Conservation (phyloP, 73 alveolate species). For the Paramecium octaurelia region DNA sequence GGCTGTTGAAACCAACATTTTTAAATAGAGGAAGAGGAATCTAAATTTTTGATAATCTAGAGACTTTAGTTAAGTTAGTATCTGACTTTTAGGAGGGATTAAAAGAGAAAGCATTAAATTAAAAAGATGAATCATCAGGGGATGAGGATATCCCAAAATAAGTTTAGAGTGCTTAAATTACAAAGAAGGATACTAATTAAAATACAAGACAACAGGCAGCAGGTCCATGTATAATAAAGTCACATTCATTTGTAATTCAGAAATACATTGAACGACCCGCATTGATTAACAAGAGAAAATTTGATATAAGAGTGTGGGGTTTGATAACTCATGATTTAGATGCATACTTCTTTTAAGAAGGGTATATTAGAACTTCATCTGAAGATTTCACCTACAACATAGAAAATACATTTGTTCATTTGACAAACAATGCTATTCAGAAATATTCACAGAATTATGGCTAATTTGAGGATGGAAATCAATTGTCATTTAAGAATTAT, state of each 20-base stretch:
- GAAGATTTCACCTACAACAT: slow-evolving; percentile 65
- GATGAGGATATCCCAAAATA: neutral
- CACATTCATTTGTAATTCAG: slow-evolving; percentile 63
- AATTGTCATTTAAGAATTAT: slow-evolving; percentile 79
- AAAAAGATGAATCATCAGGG: slow-evolving; percentile 29
- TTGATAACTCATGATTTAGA: slow-evolving; percentile 79
- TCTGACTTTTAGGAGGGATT: slow-evolving; percentile 48
- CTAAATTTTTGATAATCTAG: slow-evolving; percentile 70
- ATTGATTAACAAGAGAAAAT: slow-evolving; percentile 77
- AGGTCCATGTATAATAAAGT: slow-evolving; percentile 3
- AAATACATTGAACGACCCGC: slow-evolving; percentile 92
- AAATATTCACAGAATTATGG: slow-evolving; percentile 84
- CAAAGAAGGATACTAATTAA: slow-evolving; percentile 8
- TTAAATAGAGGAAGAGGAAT: slow-evolving; percentile 88
- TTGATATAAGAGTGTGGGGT: slow-evolving; percentile 94
- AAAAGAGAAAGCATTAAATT: slow-evolving; percentile 38
- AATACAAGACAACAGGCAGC: neutral
- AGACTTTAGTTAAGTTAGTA: slow-evolving; percentile 37
- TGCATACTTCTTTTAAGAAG: slow-evolving; percentile 87
- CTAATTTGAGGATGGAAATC: slow-evolving; percentile 89
- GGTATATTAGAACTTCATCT: slow-evolving; percentile 91
- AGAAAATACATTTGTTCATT: slow-evolving; percentile 73
- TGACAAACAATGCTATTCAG: slow-evolving; percentile 83
- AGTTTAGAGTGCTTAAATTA: neutral
- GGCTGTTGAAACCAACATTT: slow-evolving; percentile 75